A percentile compares a stretch with the other conserved stretches of the same genome.
These are phyloP conservation scores for Citrus mangshanensis DNA, from an alignment of 345 rosid genomes.

Conservation along the genomic window DNA sequence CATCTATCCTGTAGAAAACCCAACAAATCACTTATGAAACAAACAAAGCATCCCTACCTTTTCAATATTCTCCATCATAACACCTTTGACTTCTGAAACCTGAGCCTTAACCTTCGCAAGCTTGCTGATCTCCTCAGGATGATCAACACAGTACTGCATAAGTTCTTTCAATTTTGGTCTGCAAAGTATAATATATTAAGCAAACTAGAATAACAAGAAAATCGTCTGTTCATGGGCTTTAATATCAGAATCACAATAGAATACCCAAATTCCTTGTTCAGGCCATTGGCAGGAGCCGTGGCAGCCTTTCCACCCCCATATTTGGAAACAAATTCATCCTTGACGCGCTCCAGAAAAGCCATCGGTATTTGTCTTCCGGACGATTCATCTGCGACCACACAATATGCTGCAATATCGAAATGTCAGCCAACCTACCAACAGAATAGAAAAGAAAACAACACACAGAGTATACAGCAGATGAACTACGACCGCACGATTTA, in stretches of 20 bases:
- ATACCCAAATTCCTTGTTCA: constrained; percentile 57
- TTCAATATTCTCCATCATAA: constrained; percentile 55
- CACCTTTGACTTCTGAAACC: constrained; percentile 55
- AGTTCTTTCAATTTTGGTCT: constrained; percentile 48
- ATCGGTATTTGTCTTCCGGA: constrained; percentile 55
- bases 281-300: constrained; percentile 43
- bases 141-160: constrained; percentile 35
- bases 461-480: not conserved
- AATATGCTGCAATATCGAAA: constrained; percentile 43
- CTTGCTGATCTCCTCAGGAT: constrained; percentile 50
- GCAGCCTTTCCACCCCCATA: constrained; percentile 56
- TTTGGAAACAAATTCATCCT: constrained; percentile 49
- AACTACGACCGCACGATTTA: not conserved
- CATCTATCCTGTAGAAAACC: not conserved
- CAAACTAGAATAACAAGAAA: not conserved
- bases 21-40: not conserved
- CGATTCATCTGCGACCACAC: constrained; percentile 65
- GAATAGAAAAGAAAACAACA: not conserved
- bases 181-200: not conserved
- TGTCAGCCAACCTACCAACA: constrained; percentile 19
- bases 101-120: constrained; percentile 58
- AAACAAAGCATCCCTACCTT: constrained; percentile 25
- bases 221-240: not conserved
- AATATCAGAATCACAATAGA: not conserved
- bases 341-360: constrained; percentile 57